Conservation (phyloP, 2,329 filamentous ascomycete species). For the Davidsoniella virescens region DNA sequence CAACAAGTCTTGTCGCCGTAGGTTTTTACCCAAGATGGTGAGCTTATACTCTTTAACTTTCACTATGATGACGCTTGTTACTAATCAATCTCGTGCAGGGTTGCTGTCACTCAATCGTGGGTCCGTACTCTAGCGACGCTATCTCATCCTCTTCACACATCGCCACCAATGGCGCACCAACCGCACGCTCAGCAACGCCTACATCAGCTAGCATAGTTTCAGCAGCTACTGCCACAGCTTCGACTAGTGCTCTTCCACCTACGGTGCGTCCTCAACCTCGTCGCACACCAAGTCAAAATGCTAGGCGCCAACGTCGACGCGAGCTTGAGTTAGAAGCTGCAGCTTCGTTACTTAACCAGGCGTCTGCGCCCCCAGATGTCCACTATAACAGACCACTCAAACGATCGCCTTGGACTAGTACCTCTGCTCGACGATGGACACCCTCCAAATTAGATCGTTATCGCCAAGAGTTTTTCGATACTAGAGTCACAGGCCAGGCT, state of each 20-base stretch:
- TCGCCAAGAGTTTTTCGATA: conserved; percentile 77
- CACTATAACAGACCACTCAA: conserved; percentile 49
- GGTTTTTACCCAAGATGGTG: too few relatives aligned
- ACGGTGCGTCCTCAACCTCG: neutral
- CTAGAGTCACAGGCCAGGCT: conserved; percentile 56
- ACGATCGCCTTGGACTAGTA: conserved; percentile 43
- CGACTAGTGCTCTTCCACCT: too few relatives aligned
- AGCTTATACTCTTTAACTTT: neutral
- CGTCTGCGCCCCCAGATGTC: conserved; percentile 18
- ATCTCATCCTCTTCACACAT: conserved; percentile 1
- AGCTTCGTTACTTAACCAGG: conserved; percentile 18
- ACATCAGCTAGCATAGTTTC: too few relatives aligned
- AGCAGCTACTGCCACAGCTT: too few relatives aligned
- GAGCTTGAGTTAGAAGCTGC: conserved; percentile 6
- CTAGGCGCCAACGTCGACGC: neutral
- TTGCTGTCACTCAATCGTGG: conserved; percentile 2
- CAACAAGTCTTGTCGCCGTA: too few relatives aligned
- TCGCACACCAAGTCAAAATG: neutral
- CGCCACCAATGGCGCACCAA: neutral
- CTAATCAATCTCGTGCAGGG: neutral
- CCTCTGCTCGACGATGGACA: conserved; percentile 43
- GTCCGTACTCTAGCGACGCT: neutral
- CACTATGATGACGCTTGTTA: neutral
- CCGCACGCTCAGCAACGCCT: neutral
- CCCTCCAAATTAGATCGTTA: conserved; percentile 51